Percentiles rank a stretch among this genome's conserved stretches.
phyloP scores from a whole-genome alignment of 1,284 basidiomycete species.

The Irpex sp. region DNA sequence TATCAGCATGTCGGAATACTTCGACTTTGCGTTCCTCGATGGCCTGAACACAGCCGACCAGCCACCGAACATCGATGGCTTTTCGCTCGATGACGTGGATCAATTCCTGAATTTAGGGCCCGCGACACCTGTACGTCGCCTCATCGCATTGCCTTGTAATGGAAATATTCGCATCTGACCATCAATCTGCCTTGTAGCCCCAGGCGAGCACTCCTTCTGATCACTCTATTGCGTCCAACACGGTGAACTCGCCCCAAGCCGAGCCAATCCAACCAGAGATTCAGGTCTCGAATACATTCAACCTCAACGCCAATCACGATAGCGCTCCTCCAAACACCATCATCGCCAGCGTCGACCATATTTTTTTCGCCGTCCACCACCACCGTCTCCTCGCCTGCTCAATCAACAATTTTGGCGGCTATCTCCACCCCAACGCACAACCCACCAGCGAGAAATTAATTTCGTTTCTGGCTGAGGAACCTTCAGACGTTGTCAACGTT shows the following conservation, averaged over 20 bases:
- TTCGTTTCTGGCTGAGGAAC: slow-evolving; percentile 22
- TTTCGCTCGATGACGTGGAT: background rate
- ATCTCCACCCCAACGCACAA: background rate
- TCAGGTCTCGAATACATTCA: background rate
- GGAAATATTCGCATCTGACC: too few relatives aligned
- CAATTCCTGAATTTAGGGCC: background rate
- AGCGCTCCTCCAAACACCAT: background rate
- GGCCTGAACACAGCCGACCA: background rate
- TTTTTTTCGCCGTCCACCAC: background rate
- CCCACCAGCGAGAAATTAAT: background rate
- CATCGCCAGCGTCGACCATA: background rate
- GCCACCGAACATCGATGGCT: background rate
- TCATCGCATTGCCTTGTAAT: background rate
- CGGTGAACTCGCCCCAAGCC: background rate
- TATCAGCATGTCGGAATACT: background rate
- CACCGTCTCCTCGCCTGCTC: background rate
- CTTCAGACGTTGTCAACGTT: slow-evolving; percentile 32
- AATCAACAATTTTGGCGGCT: background rate
- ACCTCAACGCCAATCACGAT: background rate
- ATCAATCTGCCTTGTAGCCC: background rate
- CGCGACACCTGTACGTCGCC: background rate
- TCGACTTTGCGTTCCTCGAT: background rate
- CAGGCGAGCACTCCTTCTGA: background rate
- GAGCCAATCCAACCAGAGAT: background rate
- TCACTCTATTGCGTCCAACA: background rate